Evolutionary conservation across 768 basidiomycete species (phyloP).

Genomic region (Kwoniella heveanensis): DNA sequence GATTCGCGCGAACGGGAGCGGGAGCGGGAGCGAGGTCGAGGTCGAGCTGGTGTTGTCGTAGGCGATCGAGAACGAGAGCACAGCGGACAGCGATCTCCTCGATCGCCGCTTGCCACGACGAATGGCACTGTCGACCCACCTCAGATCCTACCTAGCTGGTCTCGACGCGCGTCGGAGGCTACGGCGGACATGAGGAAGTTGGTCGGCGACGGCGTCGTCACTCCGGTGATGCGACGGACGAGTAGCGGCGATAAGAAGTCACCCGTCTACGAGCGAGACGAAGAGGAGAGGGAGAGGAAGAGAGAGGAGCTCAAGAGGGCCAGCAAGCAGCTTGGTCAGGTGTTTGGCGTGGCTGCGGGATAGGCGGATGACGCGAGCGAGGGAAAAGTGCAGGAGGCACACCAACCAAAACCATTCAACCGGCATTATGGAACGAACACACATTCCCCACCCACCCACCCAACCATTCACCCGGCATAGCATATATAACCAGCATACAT

Average conservation of each 20-base stretch:
- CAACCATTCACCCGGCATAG: neutral
- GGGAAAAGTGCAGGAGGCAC: neutral
- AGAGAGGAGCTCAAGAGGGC: slow-evolving; percentile 21
- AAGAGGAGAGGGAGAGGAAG: slow-evolving; percentile 16
- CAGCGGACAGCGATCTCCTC: slow-evolving; percentile 8
- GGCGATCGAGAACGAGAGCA: slow-evolving; percentile 4
- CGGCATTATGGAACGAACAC: neutral
- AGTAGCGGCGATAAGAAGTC: slow-evolving; percentile 14
- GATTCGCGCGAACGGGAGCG: slow-evolving; percentile 26
- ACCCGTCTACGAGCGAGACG: slow-evolving; percentile 6
- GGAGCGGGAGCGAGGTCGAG: slow-evolving; percentile 8
- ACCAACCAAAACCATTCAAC: neutral
- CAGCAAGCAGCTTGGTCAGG: slow-evolving; percentile 21
- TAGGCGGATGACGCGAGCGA: neutral
- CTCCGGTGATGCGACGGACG: slow-evolving; percentile 21
- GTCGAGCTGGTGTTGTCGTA: neutral
- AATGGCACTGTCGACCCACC: slow-evolving; percentile 9
- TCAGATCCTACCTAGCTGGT: slow-evolving; percentile 37
- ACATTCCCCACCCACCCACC: too few species aligned
- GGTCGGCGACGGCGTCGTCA: slow-evolving; percentile 13
- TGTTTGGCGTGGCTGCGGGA: slow-evolving; percentile 30
- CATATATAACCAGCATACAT: neutral
- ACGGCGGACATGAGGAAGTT: slow-evolving; percentile 8
- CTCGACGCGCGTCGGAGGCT: slow-evolving; percentile 24
- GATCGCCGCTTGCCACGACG: slow-evolving; percentile 3